These are phyloP conservation scores for Kitagawia praeruptora DNA, from an alignment of 129 eudicot genomes.

Conservation along the genomic window DNA sequence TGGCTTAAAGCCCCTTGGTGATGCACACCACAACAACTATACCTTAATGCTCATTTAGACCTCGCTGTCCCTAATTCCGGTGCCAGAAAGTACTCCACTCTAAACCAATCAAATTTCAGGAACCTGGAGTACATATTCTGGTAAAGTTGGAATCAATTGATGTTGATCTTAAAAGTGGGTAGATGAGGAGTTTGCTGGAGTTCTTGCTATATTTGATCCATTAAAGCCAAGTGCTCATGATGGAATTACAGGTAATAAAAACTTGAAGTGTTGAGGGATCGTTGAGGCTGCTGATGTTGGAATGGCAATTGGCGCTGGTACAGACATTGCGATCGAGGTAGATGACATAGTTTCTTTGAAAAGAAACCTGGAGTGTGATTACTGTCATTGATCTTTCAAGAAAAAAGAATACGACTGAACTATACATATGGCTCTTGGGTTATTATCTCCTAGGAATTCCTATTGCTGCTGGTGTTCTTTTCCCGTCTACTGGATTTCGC, in stretches of 20 bases:
- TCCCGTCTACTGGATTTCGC: slow-evolving; percentile 71
- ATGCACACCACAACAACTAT: no score
- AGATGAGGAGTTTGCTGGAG: slow-evolving; percentile 42
- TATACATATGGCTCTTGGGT: slow-evolving; percentile 75
- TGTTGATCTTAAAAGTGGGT: not conserved
- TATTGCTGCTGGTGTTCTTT: slow-evolving; percentile 74
- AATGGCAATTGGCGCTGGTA: slow-evolving; percentile 67
- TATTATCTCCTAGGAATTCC: slow-evolving; percentile 78
- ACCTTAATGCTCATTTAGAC: no score
- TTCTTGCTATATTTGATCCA: slow-evolving; percentile 68
- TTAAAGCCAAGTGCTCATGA: slow-evolving; percentile 74
- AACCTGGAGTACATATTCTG: no score
- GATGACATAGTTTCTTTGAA: slow-evolving; percentile 78
- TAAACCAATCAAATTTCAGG: no score
- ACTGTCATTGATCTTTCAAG: slow-evolving; percentile 81
- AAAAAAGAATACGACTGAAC: slow-evolving; percentile 70
- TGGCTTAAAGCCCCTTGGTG: no score
- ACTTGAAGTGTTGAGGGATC: not conserved
- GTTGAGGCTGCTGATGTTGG: slow-evolving; percentile 68
- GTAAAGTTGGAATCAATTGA: no score
- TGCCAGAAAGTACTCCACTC: no score
- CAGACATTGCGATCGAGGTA: slow-evolving; percentile 28
- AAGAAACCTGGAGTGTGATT: slow-evolving; percentile 70
- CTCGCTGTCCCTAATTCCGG: no score
- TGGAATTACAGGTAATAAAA: slow-evolving; percentile 54